Conservation (phyloP, 306 rosid genomes). For the Cicer judaicum region DNA sequence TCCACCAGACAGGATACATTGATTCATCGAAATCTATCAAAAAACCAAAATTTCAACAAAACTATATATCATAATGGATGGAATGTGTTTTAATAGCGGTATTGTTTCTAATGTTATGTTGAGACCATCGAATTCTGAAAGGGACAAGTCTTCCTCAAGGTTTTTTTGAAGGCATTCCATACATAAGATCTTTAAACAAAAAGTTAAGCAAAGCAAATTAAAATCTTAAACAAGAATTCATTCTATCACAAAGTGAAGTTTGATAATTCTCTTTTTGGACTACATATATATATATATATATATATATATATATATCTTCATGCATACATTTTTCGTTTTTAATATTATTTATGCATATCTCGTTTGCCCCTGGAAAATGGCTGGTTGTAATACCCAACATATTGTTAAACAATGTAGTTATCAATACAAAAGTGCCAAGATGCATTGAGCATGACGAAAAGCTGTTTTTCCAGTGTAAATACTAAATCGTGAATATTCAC, state of each 20-base stretch:
- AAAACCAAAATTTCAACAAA: not conserved
- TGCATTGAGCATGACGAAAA: not conserved
- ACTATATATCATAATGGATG: conserved; percentile 1
- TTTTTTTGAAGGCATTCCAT: not conserved
- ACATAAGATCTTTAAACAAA: not conserved
- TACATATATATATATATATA: not conserved
- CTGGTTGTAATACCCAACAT: conserved; percentile 1
- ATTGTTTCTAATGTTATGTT: not conserved
- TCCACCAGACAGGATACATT: not conserved
- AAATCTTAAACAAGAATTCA: not conserved
- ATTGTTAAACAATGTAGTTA: conserved; percentile 8
- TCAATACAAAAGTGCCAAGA: conserved; percentile 9
- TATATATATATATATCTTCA: not conserved
- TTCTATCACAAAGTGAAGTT: conserved; percentile 5
- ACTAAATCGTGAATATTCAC: conserved; percentile 22
- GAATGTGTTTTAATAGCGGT: conserved; percentile 6
- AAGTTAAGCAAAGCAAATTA: conserved; percentile 26
- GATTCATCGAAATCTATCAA: not conserved
- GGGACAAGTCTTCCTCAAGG: not conserved
- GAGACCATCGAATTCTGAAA: conserved; percentile 6
- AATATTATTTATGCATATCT: not conserved
- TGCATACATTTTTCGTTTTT: not conserved
- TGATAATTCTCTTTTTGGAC: not conserved
- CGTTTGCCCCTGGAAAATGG: not conserved
- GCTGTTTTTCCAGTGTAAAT: conserved; percentile 4